Evolutionary conservation across 2,329 filamentous ascomycete genomes (phyloP), one percentile per base, ranked within the genome.

Genomic region (Lachnellula subtilissima): DNA sequence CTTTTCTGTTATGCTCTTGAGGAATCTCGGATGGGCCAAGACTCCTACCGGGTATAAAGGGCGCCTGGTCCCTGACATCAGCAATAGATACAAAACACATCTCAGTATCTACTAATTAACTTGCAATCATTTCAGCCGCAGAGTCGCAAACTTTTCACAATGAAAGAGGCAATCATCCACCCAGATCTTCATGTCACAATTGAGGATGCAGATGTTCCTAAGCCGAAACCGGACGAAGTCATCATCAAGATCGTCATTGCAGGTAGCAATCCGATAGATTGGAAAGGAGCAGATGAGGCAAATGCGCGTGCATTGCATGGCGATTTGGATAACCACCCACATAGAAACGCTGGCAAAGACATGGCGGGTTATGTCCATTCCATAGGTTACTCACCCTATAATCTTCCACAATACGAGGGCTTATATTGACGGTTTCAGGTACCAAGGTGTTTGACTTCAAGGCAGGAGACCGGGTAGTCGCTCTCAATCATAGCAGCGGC

Each of bases 151-250:
- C 12, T 39, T 12, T 39, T 22, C 37, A 35, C 40, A 39, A 52
- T 47, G 50, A 52, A 52, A 52, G 50, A 52, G 45, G 50, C 28
- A 25, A 36, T 46, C 40, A 52, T 52, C 39, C n/a, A 40, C 15
- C 50, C 50, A 11, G 25, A 43, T 25, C 42, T 46, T 17, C 39
- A 45, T 3, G 35, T 28, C 28, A 52, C 50, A 19, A 46, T 52
- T 17, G 39, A 36, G 11, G 40, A 46, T 32, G 50, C 50, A 23
- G 23, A 40, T 5, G 47, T 52, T 35, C 40, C 40, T 23, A 14
- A 9, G 23, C 40, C 50, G 3, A 36, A 36, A 37, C 39, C 43
- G 12, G 17, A 22, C 19, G 50, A 52, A 5, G 9, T 52, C 8
- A 52, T 46, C 40, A 36, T 52, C 4, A 46, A 46, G 25, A 47